These are phyloP conservation scores for Diaporthe ilicicola DNA, from an alignment of 2,329 filamentous ascomycete species.

Conservation along the genomic window DNA sequence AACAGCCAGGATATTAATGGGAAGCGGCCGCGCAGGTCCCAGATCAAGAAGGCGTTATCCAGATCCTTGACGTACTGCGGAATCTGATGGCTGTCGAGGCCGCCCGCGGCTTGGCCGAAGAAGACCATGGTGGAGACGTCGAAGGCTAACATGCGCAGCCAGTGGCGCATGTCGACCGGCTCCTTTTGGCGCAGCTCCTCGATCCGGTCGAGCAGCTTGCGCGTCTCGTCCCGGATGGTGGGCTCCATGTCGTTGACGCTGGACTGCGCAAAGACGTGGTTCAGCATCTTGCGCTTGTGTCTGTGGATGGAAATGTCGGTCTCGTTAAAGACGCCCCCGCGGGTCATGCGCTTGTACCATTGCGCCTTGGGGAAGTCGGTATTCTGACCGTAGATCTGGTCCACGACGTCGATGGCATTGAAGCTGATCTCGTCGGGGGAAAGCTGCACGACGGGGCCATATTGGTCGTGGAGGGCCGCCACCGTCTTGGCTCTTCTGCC, in stretches of 20 bases:
- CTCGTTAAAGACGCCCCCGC: not conserved
- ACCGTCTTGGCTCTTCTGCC: not conserved
- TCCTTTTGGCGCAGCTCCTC: not conserved
- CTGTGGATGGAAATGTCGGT: not conserved
- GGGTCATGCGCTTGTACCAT: not conserved
- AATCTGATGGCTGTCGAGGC: not conserved
- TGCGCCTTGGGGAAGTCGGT: not conserved
- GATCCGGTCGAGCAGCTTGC: not conserved
- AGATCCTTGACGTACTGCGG: constrained; percentile 1
- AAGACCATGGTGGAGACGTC: constrained; percentile 9
- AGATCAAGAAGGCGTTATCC: not conserved
- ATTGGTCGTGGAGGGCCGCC: not conserved
- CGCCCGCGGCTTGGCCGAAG: not conserved
- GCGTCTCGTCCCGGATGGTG: not conserved
- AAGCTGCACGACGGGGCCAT: constrained; percentile 2
- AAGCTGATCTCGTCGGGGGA: constrained; percentile 5
- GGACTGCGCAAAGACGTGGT: not conserved
- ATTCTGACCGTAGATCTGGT: not conserved
- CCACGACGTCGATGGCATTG: constrained; percentile 5
- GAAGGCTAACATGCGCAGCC: not conserved
- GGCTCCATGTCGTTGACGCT: constrained; percentile 13
- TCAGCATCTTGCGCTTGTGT: constrained; percentile 8
- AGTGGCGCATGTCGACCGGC: not conserved
- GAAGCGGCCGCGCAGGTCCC: constrained; percentile 4
- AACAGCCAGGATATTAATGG: not conserved